These are phyloP conservation scores for Candida sonorensis DNA, from an alignment of 805 yeast species.

Conservation along the genomic window DNA sequence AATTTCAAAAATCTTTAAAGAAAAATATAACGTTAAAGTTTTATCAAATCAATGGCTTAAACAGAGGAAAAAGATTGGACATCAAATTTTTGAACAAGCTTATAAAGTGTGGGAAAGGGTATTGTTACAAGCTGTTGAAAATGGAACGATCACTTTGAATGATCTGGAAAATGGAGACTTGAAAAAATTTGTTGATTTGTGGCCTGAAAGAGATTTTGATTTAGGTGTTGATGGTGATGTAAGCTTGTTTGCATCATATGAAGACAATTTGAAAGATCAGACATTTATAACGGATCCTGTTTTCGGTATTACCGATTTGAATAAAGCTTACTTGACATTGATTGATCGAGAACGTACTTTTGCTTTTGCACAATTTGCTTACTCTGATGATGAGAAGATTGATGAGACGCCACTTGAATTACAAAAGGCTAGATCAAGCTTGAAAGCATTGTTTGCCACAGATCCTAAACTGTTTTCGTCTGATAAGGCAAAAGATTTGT, in stretches of 20 bases:
- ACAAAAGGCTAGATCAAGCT: conserved; percentile 33
- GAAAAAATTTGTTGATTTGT: conserved; percentile 46
- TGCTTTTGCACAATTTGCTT: conserved; percentile 7
- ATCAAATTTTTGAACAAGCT: conserved; percentile 46
- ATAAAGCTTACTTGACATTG: conserved; percentile 40
- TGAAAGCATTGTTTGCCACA: conserved; percentile 56
- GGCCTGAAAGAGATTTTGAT: conserved; percentile 46
- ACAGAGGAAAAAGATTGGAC: conserved; percentile 52
- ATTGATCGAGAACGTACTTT: conserved; percentile 36
- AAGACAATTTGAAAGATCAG: conserved; percentile 43
- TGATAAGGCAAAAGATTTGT: conserved; percentile 37
- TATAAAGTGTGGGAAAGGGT: conserved; percentile 60
- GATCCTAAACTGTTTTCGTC: conserved; percentile 41
- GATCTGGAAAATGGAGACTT: conserved; percentile 49
- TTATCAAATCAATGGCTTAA: conserved; percentile 66
- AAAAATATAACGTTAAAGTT: conserved; percentile 33
- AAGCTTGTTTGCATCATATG: conserved; percentile 30
- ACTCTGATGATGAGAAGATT: too few relatives aligned
- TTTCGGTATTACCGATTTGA: conserved; percentile 50
- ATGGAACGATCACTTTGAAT: conserved; percentile 40
- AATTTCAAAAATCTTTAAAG: too few relatives aligned
- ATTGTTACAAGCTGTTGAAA: conserved; percentile 50
- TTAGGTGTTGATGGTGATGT: conserved; percentile 22
- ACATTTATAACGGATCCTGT: conserved; percentile 29
- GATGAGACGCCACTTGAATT: conserved; percentile 16